These are phyloP conservation scores for Saturnispora quitensis DNA, from an alignment of 805 yeast species.

Conservation along the genomic window DNA sequence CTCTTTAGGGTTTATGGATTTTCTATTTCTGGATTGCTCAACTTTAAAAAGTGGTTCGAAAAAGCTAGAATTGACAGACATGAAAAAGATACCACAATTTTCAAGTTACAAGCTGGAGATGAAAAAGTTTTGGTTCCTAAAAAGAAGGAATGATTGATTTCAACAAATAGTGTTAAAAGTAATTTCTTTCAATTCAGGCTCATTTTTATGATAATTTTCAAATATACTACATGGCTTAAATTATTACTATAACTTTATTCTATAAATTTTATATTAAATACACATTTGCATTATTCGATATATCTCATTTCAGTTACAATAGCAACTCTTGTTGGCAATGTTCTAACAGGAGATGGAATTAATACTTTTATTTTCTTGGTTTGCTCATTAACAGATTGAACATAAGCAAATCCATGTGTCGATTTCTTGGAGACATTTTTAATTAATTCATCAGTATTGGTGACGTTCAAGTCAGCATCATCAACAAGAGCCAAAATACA, in stretches of 20 bases:
- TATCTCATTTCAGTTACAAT: slow-evolving; percentile 74
- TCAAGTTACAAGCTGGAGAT: slow-evolving; percentile 32
- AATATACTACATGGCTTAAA: not conserved
- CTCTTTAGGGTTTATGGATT: slow-evolving; percentile 29
- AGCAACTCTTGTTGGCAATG: slow-evolving; percentile 66
- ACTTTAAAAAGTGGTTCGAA: slow-evolving; percentile 28
- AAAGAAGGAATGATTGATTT: not conserved
- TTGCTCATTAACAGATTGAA: slow-evolving; percentile 52
- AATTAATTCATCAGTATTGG: slow-evolving; percentile 16
- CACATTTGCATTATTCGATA: slow-evolving; percentile 46
- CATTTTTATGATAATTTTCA: not conserved
- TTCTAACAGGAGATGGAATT: slow-evolving; percentile 76
- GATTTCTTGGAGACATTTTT: slow-evolving; percentile 11
- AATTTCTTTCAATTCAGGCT: not conserved
- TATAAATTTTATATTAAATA: not conserved
- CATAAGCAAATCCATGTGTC: slow-evolving; percentile 72
- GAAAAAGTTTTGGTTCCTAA: slow-evolving; percentile 25
- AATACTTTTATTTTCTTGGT: slow-evolving; percentile 60
- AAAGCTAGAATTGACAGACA: slow-evolving; percentile 38
- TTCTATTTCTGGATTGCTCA: slow-evolving; percentile 25
- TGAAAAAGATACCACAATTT: slow-evolving; percentile 35
- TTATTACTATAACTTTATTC: not conserved
- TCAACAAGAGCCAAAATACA: slow-evolving; percentile 41
- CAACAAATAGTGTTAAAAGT: not conserved
- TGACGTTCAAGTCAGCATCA: slow-evolving; percentile 15